Evolutionary conservation across 106 monocot species (phyloP), one percentile per base, ranked within the genome.

Genomic region (Dendrobium huoshanense): DNA sequence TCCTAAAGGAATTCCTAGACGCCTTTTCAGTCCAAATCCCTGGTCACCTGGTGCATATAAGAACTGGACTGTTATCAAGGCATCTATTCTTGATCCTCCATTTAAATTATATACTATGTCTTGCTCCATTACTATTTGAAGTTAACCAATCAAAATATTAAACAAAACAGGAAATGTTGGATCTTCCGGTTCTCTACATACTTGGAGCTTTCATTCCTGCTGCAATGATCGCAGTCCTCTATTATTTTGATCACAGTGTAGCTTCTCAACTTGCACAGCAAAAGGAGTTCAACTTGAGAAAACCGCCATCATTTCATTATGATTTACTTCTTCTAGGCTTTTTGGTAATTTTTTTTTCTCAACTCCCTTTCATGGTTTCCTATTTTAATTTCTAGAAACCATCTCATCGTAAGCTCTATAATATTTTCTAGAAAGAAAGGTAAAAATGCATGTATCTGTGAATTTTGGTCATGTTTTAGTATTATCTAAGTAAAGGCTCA

Each of bases 241-340:
- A 92, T 78, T 92, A 89, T 25, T 92, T 92, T 47, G 92, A 92
- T 79, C 92, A 92, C 61, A 92, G 92, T 64, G 92, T 92, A n/a
- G 92, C 92, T 77, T 92, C 92, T 81, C 92, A 92, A 58, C 83
- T 92, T 73, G 87, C 92, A 80, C 92, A 92, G 83, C 92, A 92
- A 67, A 84, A 87, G 81, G 92, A 92, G 80, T 92, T 92, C 79
- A 92, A 92, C 83, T 83, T 92, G 79, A 81, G 92, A 77, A 92
- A 92, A 44, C 92, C 92, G 2, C 79, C 89, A n/a, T 92, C 92
- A 5, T 92, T 92, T 80, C 92, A 92, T 77, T 92, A 92, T 84
- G 92, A 92, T 87, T 67, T 92, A 68, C 92, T 77, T 54, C 77
- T 77, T 29, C 29, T 77, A 25, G 77, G 77, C 20, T 77, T 77